Conservation (phyloP, 305 asterid species). For the Fraxinus platypoda region DNA sequence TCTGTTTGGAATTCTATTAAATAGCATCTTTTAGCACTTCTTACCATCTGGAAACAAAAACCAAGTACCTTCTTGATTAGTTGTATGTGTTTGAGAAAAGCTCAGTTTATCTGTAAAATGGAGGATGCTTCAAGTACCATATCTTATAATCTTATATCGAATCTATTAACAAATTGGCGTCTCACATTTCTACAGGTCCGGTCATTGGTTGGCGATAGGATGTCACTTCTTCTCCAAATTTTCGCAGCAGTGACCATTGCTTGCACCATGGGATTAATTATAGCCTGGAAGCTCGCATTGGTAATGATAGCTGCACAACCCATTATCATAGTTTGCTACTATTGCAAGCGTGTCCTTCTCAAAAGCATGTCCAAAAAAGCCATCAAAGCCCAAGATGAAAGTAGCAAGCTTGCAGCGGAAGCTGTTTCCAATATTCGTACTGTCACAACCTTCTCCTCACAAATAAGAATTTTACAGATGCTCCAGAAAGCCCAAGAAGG, state of each 20-base stretch:
- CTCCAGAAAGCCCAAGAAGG: slow-evolving; percentile 73
- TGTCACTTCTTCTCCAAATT: slow-evolving; percentile 73
- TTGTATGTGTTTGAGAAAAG: neutral
- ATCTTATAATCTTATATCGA: no score
- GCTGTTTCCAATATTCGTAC: slow-evolving; percentile 89
- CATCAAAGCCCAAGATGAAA: slow-evolving; percentile 72
- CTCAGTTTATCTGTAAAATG: neutral
- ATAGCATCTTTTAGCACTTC: neutral
- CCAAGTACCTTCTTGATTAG: neutral
- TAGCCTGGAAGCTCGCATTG: slow-evolving; percentile 87
- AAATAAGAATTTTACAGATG: slow-evolving; percentile 67
- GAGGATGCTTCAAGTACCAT: neutral
- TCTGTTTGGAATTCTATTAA: neutral
- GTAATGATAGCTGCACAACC: slow-evolving; percentile 92
- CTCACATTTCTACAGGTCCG: slow-evolving; percentile 51
- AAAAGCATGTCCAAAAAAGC: slow-evolving; percentile 78
- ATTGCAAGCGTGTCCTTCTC: slow-evolving; percentile 62
- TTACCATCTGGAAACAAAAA: neutral
- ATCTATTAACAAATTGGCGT: neutral
- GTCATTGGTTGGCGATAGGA: slow-evolving; percentile 85
- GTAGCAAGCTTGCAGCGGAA: slow-evolving; percentile 91
- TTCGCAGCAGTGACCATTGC: slow-evolving; percentile 71
- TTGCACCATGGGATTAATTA: slow-evolving; percentile 75
- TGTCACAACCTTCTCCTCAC: slow-evolving; percentile 79
- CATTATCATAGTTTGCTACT: slow-evolving; percentile 62